Evolutionary conservation across 257 asterid genomes (phyloP), one percentile per base, ranked within the genome.

Genomic region (Scutellaria baicalensis): DNA sequence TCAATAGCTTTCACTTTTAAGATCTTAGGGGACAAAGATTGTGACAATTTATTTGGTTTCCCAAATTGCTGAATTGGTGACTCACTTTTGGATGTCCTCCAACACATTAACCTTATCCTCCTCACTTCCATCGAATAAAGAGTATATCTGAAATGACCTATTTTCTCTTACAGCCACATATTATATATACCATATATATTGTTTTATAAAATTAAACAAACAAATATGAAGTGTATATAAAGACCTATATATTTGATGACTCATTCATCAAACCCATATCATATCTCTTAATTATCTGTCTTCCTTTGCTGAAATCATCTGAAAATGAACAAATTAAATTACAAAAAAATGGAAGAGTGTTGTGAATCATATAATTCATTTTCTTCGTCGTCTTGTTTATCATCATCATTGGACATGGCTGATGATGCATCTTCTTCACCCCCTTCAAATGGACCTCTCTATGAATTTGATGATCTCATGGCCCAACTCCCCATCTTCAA

Each of bases 51-150:
- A 38, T 52, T 36, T 75, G 56, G 69, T 57, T 64, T 54, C 70
- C 72, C 10, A 73, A 64, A 64, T 61, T 36, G 77, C 70, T 42
- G 40, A 17, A 63, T 38, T 49, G 85, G 70, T 88, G 92, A 88
- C 82, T 84, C 82, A 56, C 89, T 85, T 85, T 63, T 71, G 87
- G 92, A 83, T 83, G 79, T 64, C 73, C 68, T 71, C 82, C 50
- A 76, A 73, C 23, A 27, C 66, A 9, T 47, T 44, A 33, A 40
- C 47, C 86, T 83, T 85, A 79, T 79, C 84, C 78, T 33, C 64
- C 57, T 55, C 64, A 66, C 75, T 80, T 23, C 74, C 71, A 48
- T 59, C 48, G 40, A 48, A 10, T 17, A 57, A 8, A 60, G 8
- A 23, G 44, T 67, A 70, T 62, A 74, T 36, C 57, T 69, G 60